Evolutionary conservation across 768 basidiomycete genomes (phyloP).

Genomic region (Mycena latifolia): DNA sequence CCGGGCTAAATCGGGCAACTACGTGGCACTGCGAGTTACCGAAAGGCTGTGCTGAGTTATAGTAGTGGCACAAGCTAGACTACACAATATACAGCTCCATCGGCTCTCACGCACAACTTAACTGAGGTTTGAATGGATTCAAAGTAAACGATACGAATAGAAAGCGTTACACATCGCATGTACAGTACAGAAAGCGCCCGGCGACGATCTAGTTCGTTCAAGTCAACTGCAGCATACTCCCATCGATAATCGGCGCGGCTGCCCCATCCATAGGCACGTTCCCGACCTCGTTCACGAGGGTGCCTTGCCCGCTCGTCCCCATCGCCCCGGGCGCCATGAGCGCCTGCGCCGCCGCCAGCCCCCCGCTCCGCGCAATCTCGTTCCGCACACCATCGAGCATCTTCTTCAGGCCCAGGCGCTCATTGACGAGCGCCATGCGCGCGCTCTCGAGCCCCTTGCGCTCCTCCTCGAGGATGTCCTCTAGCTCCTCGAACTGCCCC

Average conservation of each 20-base stretch:
- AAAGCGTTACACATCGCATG: slow-evolving; percentile 2
- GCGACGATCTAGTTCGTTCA: slow-evolving; percentile 34
- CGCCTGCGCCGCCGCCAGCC: slow-evolving; percentile 45
- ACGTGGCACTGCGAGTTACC: too few species aligned
- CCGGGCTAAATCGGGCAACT: too few species aligned
- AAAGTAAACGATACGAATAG: not conserved
- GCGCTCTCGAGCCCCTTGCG: slow-evolving; percentile 86
- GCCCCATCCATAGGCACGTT: slow-evolving; percentile 62
- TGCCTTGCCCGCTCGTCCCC: slow-evolving; percentile 73
- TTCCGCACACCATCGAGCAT: slow-evolving; percentile 75
- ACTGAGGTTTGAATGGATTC: not conserved
- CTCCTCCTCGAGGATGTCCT: slow-evolving; percentile 93
- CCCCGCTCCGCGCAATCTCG: slow-evolving; percentile 73
- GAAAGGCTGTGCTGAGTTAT: too few species aligned
- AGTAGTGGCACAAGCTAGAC: too few species aligned
- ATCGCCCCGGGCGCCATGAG: slow-evolving; percentile 53
- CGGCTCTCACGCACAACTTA: too few species aligned
- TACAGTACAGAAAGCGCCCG: slow-evolving; percentile 21
- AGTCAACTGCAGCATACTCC: slow-evolving; percentile 64
- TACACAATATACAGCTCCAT: too few species aligned
- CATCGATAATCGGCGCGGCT: slow-evolving; percentile 67
- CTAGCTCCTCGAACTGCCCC: slow-evolving; percentile 94
- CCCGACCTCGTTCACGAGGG: slow-evolving; percentile 65
- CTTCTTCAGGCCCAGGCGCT: slow-evolving; percentile 79
- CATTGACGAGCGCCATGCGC: slow-evolving; percentile 82